These are phyloP conservation scores for Diaporthe sp. DNA, from an alignment of 2,329 filamentous ascomycete species.

Conservation along the genomic window DNA sequence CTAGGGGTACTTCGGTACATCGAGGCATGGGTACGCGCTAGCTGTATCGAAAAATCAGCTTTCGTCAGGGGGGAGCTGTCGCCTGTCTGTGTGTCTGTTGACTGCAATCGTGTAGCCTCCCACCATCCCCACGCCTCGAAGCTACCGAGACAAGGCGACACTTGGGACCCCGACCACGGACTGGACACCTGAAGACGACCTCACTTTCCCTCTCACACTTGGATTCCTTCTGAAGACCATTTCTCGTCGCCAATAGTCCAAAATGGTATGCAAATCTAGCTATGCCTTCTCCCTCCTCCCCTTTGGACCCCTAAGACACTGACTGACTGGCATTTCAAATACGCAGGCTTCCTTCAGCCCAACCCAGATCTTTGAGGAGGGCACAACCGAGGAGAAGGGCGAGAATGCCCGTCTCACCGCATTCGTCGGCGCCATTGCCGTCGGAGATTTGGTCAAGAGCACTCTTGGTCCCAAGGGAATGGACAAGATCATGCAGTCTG, in stretches of 20 bases:
- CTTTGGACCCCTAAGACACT: conserved; percentile 3
- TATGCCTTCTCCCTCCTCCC: background rate
- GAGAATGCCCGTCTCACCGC: conserved; percentile 99
- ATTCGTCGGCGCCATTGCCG: conserved; percentile 97
- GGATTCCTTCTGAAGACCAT: too few species aligned
- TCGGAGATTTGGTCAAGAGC: conserved; percentile 97
- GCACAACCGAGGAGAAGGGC: conserved; percentile 97
- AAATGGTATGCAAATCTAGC: conserved; percentile 33
- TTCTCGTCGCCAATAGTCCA: background rate
- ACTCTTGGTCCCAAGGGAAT: conserved; percentile 98
- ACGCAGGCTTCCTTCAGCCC: conserved; percentile 78
- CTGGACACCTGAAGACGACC: background rate
- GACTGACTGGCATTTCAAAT: background rate
- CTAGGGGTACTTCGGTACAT: conserved; percentile 15
- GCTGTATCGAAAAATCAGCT: conserved; percentile 38
- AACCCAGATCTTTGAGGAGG: conserved; percentile 97
- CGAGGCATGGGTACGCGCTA: conserved; percentile 30
- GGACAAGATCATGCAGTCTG: conserved; percentile 98
- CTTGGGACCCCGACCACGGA: background rate
- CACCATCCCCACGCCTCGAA: conserved; percentile 21
- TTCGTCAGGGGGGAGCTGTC: conserved; percentile 27
- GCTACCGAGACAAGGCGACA: conserved; percentile 20
- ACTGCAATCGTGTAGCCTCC: conserved; percentile 28
- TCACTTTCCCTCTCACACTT: background rate
- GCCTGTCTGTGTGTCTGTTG: conserved; percentile 25